Evolutionary conservation across 1,139 yeast species (phyloP), one percentile per base, ranked within the genome.

Genomic region (Nakaseomyces uthaithaninus): DNA sequence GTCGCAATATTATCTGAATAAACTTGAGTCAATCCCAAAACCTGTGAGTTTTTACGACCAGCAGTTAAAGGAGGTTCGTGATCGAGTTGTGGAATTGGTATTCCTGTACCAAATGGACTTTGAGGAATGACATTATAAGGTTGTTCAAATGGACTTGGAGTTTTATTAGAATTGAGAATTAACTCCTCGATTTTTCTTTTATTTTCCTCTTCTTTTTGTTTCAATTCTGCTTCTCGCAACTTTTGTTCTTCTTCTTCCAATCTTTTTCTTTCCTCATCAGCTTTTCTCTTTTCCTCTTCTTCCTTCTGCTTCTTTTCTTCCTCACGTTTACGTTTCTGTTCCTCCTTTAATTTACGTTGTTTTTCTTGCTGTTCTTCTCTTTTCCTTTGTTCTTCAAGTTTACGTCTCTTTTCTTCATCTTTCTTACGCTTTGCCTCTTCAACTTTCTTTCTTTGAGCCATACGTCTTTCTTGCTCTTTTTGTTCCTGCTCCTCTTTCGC

Each of bases 391-490:
- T 63, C 69, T 54, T 66, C 68, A 51, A 65, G 64, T 45, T 57
- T 55, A 41, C 67, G 68, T 40, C 59, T 63, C 53, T 62, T 68
- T 46, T 66, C 72, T 51, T 68, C 64, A 53, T 68, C 67, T 49
- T 66, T 64, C 48, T 57, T 60, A 30, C 53, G 53, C 39, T 57
- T 60, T 5, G 58, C 55, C 39, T 57, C 63, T 44, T 59, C 63
- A n/a, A 58, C 62, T 38, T 55, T 53, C 38, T 53, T 53, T 38
- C 63, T 50, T 45, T 59, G 63, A 60, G 63, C 56, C 65, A 68
- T 64, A 67, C 71, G 54, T 63, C 71, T 57, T 63, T 63, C 57
- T 62, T 62, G 51, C 67, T 67, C 66, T 64, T 68, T 51, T 59
- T 66, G 53, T 62, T 63, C 55, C 48, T 73, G 59, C 63, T 71